A percentile compares a stretch with the other conserved stretches of the same genome.
These are phyloP conservation scores for Colletotrichum neosansevieriae DNA, from an alignment of 2,329 filamentous ascomycete genomes.

Conservation along the genomic window DNA sequence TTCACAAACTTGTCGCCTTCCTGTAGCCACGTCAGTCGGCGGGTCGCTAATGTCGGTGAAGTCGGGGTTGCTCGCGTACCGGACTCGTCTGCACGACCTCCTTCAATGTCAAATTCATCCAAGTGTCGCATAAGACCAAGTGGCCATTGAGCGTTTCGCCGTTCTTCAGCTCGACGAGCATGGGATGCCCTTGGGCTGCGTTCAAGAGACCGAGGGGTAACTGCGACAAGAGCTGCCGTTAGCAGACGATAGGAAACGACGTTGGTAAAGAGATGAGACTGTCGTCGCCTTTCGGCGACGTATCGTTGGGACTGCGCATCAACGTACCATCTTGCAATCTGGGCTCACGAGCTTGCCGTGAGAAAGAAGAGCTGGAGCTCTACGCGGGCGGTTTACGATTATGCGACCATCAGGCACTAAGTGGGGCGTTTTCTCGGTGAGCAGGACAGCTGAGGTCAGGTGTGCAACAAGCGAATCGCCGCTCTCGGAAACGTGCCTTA, in stretches of 20 bases:
- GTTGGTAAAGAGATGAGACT: not conserved
- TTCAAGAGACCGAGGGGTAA: conserved; percentile 86
- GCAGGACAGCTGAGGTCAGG: not conserved
- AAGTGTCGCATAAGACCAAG: conserved; percentile 96
- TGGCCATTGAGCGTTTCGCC: conserved; percentile 98
- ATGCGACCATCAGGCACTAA: conserved; percentile 30
- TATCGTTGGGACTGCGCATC: not conserved
- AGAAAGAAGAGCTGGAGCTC: conserved; percentile 29
- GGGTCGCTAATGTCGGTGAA: not conserved
- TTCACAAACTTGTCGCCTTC: conserved; percentile 95
- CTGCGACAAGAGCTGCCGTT: conserved; percentile 51
- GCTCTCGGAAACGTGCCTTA: not conserved
- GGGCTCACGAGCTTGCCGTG: conserved; percentile 37
- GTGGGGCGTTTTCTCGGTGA: conserved; percentile 32
- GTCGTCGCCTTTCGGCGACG: not conserved
- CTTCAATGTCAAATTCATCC: conserved; percentile 99
- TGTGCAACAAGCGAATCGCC: conserved; percentile 16
- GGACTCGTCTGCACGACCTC: conserved; percentile 97
- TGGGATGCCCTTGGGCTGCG: conserved; percentile 96
- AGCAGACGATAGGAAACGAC: not conserved
- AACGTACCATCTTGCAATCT: conserved; percentile 34
- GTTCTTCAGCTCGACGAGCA: conserved; percentile 97
- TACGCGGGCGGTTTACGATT: conserved; percentile 30
- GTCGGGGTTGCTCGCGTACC: conserved; percentile 54
- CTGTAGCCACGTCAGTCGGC: conserved; percentile 53